These are phyloP conservation scores for Paramyrothecium roridum DNA, from an alignment of 2,329 filamentous ascomycete species.

Conservation along the genomic window DNA sequence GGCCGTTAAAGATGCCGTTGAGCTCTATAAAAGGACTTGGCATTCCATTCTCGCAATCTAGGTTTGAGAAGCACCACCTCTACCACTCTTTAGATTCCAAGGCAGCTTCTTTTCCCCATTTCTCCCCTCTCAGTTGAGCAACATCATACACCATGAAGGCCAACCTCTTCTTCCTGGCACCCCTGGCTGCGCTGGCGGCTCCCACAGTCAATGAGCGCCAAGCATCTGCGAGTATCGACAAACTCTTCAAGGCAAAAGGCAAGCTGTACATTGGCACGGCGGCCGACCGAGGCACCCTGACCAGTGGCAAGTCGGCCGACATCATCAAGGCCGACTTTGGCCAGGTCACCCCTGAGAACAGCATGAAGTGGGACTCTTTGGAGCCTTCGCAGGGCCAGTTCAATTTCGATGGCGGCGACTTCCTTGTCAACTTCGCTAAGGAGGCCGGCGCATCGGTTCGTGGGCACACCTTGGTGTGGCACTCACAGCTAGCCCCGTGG, in stretches of 20 bases:
- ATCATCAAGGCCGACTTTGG: slow-evolving; percentile 40
- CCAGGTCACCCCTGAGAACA: slow-evolving; percentile 64
- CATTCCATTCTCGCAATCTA: not conserved
- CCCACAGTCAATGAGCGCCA: not conserved
- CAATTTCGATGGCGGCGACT: slow-evolving; percentile 53
- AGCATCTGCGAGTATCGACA: not conserved
- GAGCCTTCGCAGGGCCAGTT: slow-evolving; percentile 44
- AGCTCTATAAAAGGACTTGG: not conserved
- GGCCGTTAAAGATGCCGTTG: not conserved
- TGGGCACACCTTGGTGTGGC: slow-evolving; percentile 65
- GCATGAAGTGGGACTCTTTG: slow-evolving; percentile 63
- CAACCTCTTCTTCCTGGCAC: not conserved
- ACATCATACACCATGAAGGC: not conserved
- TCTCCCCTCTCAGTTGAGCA: not conserved
- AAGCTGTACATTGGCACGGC: slow-evolving; percentile 1
- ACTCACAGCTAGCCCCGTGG: slow-evolving; percentile 56
- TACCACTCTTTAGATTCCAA: not conserved
- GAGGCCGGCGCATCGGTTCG: slow-evolving; percentile 56
- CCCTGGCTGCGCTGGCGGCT: not conserved
- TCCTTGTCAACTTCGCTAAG: slow-evolving; percentile 54
- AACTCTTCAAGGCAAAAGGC: not conserved
- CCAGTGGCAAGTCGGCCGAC: not conserved
- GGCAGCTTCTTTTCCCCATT: not conserved
- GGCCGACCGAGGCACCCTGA: not conserved
- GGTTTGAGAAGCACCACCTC: not conserved